Evolutionary conservation across 495 filamentous ascomycete species (phyloP).

Genomic region (Eremomyces bilateralis): DNA sequence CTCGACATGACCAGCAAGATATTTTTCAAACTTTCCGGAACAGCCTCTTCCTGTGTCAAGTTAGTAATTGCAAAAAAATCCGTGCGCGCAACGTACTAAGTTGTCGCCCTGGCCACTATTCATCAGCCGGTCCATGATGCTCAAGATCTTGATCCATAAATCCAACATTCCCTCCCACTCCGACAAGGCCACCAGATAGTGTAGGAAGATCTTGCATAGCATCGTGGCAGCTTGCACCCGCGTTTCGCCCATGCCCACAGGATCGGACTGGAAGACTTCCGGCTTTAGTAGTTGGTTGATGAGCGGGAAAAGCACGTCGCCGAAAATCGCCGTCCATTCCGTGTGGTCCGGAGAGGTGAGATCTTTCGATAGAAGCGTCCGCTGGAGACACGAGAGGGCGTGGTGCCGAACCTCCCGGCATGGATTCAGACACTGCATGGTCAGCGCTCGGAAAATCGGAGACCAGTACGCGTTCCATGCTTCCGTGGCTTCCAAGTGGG

Average conservation of each 20-base stretch:
- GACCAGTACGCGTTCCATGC: conserved; percentile 98
- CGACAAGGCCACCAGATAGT: conserved; percentile 67
- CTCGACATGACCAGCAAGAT: conserved; percentile 89
- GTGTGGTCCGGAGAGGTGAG: conserved; percentile 56
- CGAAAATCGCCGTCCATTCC: conserved; percentile 90
- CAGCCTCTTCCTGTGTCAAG: conserved; percentile 59
- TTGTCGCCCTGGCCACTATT: conserved; percentile 87
- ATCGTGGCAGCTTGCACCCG: conserved; percentile 78
- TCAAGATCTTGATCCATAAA: conserved; percentile 79
- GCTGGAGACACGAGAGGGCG: conserved; percentile 70
- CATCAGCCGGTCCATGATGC: conserved; percentile 91
- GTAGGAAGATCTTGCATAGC: conserved; percentile 85
- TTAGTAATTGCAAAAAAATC: conserved; percentile 4
- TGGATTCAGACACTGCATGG: conserved; percentile 79
- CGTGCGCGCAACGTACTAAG: conserved; percentile 34
- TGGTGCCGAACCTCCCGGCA: conserved; percentile 83
- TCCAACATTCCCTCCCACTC: conserved; percentile 84
- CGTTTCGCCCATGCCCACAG: conserved; percentile 86
- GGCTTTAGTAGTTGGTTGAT: conserved; percentile 77
- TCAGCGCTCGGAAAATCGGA: conserved; percentile 75
- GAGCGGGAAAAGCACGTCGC: conserved; percentile 87
- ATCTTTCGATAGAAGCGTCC: conserved; percentile 61
- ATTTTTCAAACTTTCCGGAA: conserved; percentile 91
- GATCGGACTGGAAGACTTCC: conserved; percentile 83
- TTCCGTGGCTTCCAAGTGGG: conserved; percentile 51